These are phyloP conservation scores for Kuraishia hungarica DNA, from an alignment of 805 yeast genomes.

Conservation along the genomic window DNA sequence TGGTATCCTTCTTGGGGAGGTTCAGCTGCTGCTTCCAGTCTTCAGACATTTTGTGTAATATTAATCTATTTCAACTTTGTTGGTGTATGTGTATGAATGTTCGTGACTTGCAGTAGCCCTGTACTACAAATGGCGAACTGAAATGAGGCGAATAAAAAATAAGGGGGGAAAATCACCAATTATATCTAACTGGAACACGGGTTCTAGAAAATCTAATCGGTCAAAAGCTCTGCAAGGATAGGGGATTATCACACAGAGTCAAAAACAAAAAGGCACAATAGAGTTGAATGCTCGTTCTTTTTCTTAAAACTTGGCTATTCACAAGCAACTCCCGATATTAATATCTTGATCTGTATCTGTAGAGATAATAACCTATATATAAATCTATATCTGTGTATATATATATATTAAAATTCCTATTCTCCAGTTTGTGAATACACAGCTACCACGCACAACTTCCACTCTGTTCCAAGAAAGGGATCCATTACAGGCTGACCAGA, in stretches of 20 bases:
- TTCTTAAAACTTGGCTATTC: neutral
- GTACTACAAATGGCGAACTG: neutral
- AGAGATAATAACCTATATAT: no score
- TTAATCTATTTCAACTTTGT: neutral
- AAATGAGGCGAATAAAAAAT: no score
- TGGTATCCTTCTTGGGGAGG: slow-evolving; percentile 76
- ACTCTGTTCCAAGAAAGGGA: neutral
- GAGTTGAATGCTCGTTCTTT: neutral
- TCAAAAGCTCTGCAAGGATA: neutral
- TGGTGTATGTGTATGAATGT: neutral
- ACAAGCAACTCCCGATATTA: neutral
- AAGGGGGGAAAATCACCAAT: no score
- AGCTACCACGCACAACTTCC: neutral
- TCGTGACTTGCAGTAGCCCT: neutral
- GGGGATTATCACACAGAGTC: neutral
- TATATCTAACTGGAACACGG: no score
- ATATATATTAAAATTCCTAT: neutral
- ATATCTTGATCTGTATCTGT: neutral
- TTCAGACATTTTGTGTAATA: slow-evolving; percentile 19
- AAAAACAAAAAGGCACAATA: neutral
- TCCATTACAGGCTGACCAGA: neutral
- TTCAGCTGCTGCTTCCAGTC: slow-evolving; percentile 73
- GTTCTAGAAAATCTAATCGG: no score
- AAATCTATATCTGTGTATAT: neutral
- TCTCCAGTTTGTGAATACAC: neutral